These are phyloP conservation scores for Puccinia sorghi DNA, from an alignment of 1,284 basidiomycete genomes.

Conservation along the genomic window DNA sequence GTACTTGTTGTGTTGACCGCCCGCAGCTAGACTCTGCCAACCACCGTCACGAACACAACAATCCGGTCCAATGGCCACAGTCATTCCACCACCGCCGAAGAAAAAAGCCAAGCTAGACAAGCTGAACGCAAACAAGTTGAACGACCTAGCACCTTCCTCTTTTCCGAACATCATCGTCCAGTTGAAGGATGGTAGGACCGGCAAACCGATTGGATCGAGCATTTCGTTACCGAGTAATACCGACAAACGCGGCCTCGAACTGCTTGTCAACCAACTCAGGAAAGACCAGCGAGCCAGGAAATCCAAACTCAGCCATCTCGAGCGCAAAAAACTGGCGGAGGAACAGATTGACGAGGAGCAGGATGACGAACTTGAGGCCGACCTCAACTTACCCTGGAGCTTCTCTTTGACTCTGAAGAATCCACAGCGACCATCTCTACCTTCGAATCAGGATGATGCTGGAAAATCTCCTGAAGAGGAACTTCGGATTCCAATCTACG, in stretches of 20 bases:
- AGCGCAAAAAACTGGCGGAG: constrained; percentile 6
- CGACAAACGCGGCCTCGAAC: constrained; percentile 77
- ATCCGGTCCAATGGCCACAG: constrained; percentile 37
- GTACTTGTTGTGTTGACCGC: background rate
- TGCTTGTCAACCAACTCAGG: constrained; percentile 78
- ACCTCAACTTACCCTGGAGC: constrained; percentile 51
- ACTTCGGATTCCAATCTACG: constrained; percentile 39
- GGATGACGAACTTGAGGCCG: constrained; percentile 41
- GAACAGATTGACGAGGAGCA: constrained; percentile 23
- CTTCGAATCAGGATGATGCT: constrained; percentile 65
- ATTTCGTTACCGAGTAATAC: constrained; percentile 84
- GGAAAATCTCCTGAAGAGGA: constrained; percentile 18
- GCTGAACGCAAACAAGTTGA: constrained; percentile 32
- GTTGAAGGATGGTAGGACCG: constrained; percentile 84
- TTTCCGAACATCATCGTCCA: constrained; percentile 78
- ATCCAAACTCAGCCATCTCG: constrained; percentile 10
- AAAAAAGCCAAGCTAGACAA: constrained; percentile 49
- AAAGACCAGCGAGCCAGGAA: constrained; percentile 58
- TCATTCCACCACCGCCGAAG: constrained; percentile 50
- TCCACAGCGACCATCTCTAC: constrained; percentile 76
- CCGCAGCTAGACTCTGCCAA: constrained; percentile 37
- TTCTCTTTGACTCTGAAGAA: constrained; percentile 54
- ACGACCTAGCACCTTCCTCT: constrained; percentile 59
- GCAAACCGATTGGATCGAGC: constrained; percentile 74
- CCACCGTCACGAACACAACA: constrained; percentile 32